Evolutionary conservation across 495 filamentous ascomycete species (phyloP).

Genomic region (Penicillium manginii): DNA sequence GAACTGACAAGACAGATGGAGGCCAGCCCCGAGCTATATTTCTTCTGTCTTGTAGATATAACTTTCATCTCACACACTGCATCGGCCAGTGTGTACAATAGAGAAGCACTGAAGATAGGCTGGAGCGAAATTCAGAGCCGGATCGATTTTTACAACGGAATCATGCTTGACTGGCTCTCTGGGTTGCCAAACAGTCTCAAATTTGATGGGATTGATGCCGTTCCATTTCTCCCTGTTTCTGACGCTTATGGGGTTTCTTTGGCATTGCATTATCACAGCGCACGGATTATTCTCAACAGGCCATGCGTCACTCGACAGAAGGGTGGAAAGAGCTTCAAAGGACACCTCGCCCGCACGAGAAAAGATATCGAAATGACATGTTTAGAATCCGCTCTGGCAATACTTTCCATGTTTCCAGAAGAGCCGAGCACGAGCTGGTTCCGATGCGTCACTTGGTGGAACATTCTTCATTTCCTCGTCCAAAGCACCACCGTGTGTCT

Average conservation of each 20-base stretch:
- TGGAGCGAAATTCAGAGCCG: background rate
- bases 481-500: background rate
- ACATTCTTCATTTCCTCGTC: conserved; percentile 54
- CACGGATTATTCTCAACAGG: conserved; percentile 51
- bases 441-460: conserved; percentile 54
- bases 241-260: conserved; percentile 17
- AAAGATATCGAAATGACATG: background rate
- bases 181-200: background rate
- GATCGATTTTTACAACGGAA: background rate
- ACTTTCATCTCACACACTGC: background rate
- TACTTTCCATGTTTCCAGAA: background rate
- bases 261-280: conserved; percentile 50
- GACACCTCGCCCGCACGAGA: background rate
- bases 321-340: background rate
- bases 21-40: background rate
- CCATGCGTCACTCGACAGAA: conserved; percentile 38
- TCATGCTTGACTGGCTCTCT: background rate
- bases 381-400: background rate
- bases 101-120: background rate
- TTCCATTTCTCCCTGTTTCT: background rate
- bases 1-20: background rate
- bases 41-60: background rate
- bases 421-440: conserved; percentile 25
- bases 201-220: background rate
- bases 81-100: background rate